Evolutionary conservation across 2,329 filamentous ascomycete species (phyloP), one percentile per base, ranked within the genome.

Genomic region (Diaporthe ilicicola): DNA sequence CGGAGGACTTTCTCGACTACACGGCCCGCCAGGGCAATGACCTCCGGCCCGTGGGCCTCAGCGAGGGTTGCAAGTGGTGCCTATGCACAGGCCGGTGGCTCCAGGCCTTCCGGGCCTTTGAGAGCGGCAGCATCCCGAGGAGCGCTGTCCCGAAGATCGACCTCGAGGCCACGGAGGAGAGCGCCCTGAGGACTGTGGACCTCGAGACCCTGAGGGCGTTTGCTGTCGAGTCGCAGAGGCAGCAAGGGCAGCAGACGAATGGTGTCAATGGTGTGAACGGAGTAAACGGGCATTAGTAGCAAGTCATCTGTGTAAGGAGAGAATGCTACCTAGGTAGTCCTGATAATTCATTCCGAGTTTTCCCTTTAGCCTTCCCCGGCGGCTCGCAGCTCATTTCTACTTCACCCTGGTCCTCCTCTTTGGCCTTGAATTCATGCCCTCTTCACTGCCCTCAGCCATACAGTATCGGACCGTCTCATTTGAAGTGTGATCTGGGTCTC

Each of bases 171-270:
- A 89, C 86, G 50, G 87, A 88, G 76, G 82, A 85, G 76, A 84
- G 84, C 72, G 87, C 85, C 15, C 75, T 89, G 72, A 77, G 81
- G 32, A 84, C 82, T 65, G 82, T 87, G 27, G 79, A 80, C 19
- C 66, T 89, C 76, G 83, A 86, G 42, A 84, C 85, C 62, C 76
- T 89, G 74, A 84, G 82, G 78, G 81, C 78, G 74, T 89, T 86
- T 81, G 84, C 85, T 15, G 81, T 78, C 5, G 69, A 67, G 32
- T 37, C 24, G 85, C 3, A 94, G 91, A 42, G 56, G 12, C 64
- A 92, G 85, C 55, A 95, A 82, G 1, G 94, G 94, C 37, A 95
- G 86, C 93, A 96, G 95, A 82, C 96, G 93, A 75, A 95, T 95
- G 70, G 93, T 92, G 77, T 89, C 83, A 72, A 97, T 88, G 76